Conservation (phyloP, 129 eudicot species). For the Artemisia tridentata region DNA sequence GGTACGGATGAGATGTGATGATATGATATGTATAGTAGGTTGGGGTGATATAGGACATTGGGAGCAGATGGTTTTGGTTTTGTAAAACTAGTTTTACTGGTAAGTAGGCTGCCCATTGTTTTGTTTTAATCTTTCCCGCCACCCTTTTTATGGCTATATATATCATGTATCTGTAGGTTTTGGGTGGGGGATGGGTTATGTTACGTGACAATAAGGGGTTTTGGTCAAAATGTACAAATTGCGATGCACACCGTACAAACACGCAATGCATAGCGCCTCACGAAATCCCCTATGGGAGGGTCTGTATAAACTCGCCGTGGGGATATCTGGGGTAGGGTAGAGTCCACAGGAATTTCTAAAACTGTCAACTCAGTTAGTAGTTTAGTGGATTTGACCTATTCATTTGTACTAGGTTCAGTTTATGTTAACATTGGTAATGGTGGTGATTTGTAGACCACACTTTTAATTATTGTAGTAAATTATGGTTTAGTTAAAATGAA, state of each 20-base stretch:
- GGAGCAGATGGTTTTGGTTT: slow-evolving; percentile 58
- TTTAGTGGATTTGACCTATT: slow-evolving; percentile 14
- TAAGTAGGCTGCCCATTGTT: slow-evolving; percentile 58
- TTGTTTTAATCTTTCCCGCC: slow-evolving; percentile 24
- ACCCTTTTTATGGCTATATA: slow-evolving; percentile 18
- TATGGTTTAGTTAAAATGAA: too few relatives aligned
- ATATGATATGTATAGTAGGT: slow-evolving; percentile 1
- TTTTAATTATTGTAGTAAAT: too few relatives aligned
- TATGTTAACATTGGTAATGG: background rate
- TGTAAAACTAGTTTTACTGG: slow-evolving; percentile 16
- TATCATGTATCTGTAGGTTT: too few relatives aligned
- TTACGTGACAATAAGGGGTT: too few relatives aligned
- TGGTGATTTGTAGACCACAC: background rate
- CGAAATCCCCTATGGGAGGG: too few relatives aligned
- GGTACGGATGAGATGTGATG: background rate
- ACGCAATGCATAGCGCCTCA: too few relatives aligned
- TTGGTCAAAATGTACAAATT: too few relatives aligned
- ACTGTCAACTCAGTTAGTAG: slow-evolving; percentile 16
- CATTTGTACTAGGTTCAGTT: background rate
- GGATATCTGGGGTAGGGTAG: background rate
- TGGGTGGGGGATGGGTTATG: too few relatives aligned
- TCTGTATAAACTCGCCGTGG: too few relatives aligned
- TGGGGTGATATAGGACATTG: slow-evolving; percentile 27
- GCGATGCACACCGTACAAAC: too few relatives aligned
- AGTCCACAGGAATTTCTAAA: slow-evolving; percentile 42